A percentile compares a stretch with the other conserved stretches of the same genome.
phyloP scores from a whole-genome alignment of 805 yeast genomes.

The Cephaloascus fragrans region DNA sequence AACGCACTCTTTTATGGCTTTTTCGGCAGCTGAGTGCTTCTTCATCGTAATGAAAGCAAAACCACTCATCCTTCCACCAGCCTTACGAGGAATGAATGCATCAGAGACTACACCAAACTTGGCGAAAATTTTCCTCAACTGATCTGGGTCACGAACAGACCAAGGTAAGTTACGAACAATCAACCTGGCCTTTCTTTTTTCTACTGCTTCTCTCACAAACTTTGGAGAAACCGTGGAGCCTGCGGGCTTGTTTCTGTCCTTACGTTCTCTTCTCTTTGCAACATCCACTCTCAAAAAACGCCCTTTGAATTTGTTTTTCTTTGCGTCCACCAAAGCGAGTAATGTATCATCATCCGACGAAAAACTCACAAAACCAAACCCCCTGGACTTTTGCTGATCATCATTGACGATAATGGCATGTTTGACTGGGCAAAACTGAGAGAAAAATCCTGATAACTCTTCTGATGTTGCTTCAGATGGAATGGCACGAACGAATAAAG shows the following conservation, averaged over 20 bases:
- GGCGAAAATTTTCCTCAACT: constrained; percentile 57
- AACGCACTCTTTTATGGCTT: constrained; percentile 65
- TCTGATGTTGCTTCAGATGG: constrained; percentile 79
- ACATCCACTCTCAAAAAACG: constrained; percentile 67
- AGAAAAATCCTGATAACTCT: constrained; percentile 72
- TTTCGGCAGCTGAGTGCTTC: constrained; percentile 64
- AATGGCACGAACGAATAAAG: constrained; percentile 78
- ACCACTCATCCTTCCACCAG: constrained; percentile 85
- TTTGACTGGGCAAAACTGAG: constrained; percentile 89
- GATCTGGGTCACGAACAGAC: constrained; percentile 77
- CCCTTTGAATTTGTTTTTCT: constrained; percentile 55
- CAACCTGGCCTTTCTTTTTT: constrained; percentile 76
- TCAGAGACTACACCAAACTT: constrained; percentile 83
- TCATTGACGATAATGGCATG: constrained; percentile 91
- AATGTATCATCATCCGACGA: constrained; percentile 76
- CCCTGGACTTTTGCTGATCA: constrained; percentile 66
- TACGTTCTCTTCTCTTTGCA: constrained; percentile 89
- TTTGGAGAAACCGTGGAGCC: constrained; percentile 3
- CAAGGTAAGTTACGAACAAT: constrained; percentile 92
- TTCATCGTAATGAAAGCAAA: constrained; percentile 93
- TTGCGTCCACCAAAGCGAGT: constrained; percentile 60
- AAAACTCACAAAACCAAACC: constrained; percentile 94
- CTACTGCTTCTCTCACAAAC: constrained; percentile 27
- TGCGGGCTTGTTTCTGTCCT: constrained; percentile 16
- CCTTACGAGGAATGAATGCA: constrained; percentile 80